Conservation (phyloP, 148 eudicot species). For the Rhododendron ferrugineum region DNA sequence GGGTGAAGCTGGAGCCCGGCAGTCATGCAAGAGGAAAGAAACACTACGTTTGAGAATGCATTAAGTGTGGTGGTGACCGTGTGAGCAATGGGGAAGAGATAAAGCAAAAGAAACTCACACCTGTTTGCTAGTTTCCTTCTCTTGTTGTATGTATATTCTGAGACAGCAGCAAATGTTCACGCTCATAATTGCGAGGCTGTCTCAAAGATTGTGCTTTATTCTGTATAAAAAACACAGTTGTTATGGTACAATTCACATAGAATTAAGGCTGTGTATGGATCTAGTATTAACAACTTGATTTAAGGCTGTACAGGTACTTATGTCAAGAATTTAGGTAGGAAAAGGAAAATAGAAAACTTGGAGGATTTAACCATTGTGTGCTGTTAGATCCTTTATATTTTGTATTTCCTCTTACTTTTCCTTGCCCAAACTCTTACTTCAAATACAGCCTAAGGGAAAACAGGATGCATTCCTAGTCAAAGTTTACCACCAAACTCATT, state of each 20-base stretch:
- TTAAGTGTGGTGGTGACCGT: background rate
- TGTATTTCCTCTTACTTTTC: background rate
- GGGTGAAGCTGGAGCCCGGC: conserved; percentile 14
- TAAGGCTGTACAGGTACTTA: background rate
- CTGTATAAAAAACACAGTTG: conserved; percentile 21
- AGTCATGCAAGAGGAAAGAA: background rate
- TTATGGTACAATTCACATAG: background rate
- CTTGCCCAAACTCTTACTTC: background rate
- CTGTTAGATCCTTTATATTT: background rate
- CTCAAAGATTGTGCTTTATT: conserved; percentile 33
- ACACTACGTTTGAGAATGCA: background rate
- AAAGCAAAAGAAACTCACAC: conserved; percentile 30
- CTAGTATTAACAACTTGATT: background rate
- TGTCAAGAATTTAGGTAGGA: background rate
- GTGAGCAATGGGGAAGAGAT: background rate
- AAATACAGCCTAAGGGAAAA: background rate
- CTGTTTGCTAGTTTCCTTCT: conserved; percentile 31
- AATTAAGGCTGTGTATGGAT: background rate
- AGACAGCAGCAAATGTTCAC: conserved; percentile 29
- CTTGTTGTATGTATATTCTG: conserved; percentile 15
- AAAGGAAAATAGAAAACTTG: background rate
- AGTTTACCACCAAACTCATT: conserved; percentile 24
- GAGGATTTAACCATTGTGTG: background rate
- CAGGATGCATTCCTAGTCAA: background rate
- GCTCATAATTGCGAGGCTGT: conserved; percentile 23